A percentile compares a stretch with the other conserved stretches of the same genome.
phyloP scores from a whole-genome alignment of 139 green algal species.

The Micractinium sp. region DNA sequence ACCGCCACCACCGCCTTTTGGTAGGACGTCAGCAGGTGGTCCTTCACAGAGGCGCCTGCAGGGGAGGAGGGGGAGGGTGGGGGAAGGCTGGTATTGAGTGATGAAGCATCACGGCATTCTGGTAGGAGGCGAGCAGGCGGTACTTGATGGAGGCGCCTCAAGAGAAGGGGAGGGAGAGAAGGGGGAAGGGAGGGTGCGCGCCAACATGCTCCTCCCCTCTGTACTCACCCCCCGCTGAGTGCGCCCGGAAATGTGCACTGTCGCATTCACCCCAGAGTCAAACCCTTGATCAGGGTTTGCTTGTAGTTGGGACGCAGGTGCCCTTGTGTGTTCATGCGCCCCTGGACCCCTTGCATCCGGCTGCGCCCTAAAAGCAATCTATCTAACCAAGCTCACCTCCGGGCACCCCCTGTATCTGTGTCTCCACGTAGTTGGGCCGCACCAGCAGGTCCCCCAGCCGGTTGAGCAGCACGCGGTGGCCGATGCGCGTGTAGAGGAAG shows the following conservation, averaged over 20 bases:
- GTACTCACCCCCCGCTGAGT: too few species aligned
- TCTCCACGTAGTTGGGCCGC: constrained; percentile 53
- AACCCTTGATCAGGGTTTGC: too few species aligned
- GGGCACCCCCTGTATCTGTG: background rate
- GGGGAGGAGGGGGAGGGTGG: too few species aligned
- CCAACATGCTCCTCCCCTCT: too few species aligned
- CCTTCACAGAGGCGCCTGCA: constrained; percentile 9
- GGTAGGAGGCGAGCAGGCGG: background rate
- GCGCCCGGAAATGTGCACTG: too few species aligned
- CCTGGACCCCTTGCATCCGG: too few species aligned
- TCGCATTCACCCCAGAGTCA: too few species aligned
- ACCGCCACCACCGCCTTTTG: constrained; percentile 34
- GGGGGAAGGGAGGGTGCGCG: too few species aligned
- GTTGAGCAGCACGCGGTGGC: constrained; percentile 61
- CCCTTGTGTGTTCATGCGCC: too few species aligned
- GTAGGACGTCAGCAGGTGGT: constrained; percentile 50
- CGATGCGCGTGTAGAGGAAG: constrained; percentile 50
- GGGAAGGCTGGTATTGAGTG: background rate
- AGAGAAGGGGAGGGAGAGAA: background rate
- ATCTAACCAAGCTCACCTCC: background rate
- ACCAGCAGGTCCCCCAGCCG: constrained; percentile 50
- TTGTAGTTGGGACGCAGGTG: too few species aligned
- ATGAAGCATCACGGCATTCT: background rate
- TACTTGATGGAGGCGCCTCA: too few species aligned
- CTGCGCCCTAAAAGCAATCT: too few species aligned